Percentiles rank a stretch among this genome's conserved stretches.
These are phyloP conservation scores for Talaromyces sp. DNA, from an alignment of 2,329 filamentous ascomycete genomes.

Conservation along the genomic window DNA sequence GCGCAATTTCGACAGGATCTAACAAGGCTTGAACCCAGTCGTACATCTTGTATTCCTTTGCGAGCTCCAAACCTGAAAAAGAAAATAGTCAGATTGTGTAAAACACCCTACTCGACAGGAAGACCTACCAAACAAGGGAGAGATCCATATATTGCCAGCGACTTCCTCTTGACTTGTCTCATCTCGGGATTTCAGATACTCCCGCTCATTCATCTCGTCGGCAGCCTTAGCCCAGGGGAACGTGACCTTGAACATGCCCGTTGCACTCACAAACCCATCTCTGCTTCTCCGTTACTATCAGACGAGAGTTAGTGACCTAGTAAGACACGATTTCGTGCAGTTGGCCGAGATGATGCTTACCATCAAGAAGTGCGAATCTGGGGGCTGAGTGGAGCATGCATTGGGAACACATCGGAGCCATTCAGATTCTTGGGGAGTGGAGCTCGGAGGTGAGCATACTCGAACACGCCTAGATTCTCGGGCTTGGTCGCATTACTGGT, in stretches of 20 bases:
- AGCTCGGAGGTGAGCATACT: slow-evolving; percentile 93
- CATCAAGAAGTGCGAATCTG: slow-evolving; percentile 96
- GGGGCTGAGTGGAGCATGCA: slow-evolving; percentile 62
- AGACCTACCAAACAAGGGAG: slow-evolving; percentile 67
- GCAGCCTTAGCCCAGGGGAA: slow-evolving; percentile 65
- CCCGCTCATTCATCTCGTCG: slow-evolving; percentile 63
- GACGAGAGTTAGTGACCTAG: background rate
- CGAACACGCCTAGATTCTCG: slow-evolving; percentile 78
- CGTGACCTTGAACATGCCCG: slow-evolving; percentile 71
- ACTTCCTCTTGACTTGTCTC: slow-evolving; percentile 89
- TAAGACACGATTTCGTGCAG: background rate
- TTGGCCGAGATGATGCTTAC: slow-evolving; percentile 45
- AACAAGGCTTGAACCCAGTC: slow-evolving; percentile 92
- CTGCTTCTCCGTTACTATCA: slow-evolving; percentile 61
- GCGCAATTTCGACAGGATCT: slow-evolving; percentile 78
- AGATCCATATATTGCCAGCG: slow-evolving; percentile 95
- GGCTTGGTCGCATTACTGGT: slow-evolving; percentile 71
- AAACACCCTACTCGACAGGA: background rate
- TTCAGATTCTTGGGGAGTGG: slow-evolving; percentile 88
- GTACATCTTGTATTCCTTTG: slow-evolving; percentile 82
- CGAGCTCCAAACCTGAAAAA: slow-evolving; percentile 76
- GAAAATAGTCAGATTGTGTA: slow-evolving; percentile 11
- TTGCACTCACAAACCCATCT: slow-evolving; percentile 67
- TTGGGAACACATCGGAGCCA: slow-evolving; percentile 87
- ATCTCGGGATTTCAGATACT: slow-evolving; percentile 78